phyloP scores from a whole-genome alignment of 1,139 yeast genomes.

The Lodderomyces parapsilosis region DNA sequence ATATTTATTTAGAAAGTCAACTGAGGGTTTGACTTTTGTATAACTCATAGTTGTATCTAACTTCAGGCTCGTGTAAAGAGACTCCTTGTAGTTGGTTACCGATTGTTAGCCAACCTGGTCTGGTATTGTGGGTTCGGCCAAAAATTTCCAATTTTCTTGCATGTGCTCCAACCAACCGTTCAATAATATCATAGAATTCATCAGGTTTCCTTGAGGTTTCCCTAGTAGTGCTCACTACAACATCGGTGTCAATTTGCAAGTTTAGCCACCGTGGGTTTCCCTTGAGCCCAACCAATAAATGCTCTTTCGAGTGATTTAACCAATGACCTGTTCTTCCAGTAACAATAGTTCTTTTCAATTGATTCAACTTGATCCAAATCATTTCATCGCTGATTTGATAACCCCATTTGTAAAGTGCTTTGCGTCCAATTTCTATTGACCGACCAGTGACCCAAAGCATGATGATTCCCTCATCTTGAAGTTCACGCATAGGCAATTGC shows the following conservation, averaged over 20 bases:
- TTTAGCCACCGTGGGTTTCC: conserved; percentile 79
- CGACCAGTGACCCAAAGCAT: conserved; percentile 95
- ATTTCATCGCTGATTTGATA: conserved; percentile 74
- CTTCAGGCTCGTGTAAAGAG: conserved; percentile 57
- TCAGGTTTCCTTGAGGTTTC: conserved; percentile 92
- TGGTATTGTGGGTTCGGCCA: conserved; percentile 80
- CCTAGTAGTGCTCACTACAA: conserved; percentile 78
- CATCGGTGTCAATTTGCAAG: conserved; percentile 65
- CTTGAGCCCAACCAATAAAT: conserved; percentile 77
- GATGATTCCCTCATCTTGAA: conserved; percentile 82
- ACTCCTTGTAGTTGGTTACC: conserved; percentile 78
- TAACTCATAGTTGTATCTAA: conserved; percentile 36
- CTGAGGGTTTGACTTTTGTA: conserved; percentile 9
- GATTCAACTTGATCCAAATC: conserved; percentile 90
- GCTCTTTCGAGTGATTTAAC: conserved; percentile 95
- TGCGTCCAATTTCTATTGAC: conserved; percentile 83
- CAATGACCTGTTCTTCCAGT: conserved; percentile 97
- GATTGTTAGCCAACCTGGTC: conserved; percentile 90
- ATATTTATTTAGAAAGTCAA: conserved; percentile 4
- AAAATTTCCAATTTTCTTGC: conserved; percentile 83
- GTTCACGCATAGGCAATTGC: conserved; percentile 58
- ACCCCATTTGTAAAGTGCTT: conserved; percentile 79
- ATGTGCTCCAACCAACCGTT: conserved; percentile 73
- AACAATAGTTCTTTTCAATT: conserved; percentile 80
- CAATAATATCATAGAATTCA: conserved; percentile 82